Evolutionary conservation across 2,329 filamentous ascomycete genomes (phyloP).

Genomic region (Didymella exigua): DNA sequence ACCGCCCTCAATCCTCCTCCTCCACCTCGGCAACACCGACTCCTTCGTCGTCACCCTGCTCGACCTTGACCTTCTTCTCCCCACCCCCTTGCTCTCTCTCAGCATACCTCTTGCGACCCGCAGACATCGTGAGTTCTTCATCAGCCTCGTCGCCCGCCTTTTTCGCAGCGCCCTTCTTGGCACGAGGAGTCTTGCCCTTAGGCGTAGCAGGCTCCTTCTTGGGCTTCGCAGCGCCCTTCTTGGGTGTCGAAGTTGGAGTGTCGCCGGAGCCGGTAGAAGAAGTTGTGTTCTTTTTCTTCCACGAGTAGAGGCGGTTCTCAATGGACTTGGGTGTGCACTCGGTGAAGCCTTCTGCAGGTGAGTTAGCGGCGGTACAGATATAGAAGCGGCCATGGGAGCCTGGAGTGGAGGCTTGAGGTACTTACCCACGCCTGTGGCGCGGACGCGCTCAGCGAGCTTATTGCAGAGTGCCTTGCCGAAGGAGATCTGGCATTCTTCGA

Average conservation of each 20-base stretch:
- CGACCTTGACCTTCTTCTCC: conserved; percentile 10
- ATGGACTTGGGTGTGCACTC: conserved; percentile 39
- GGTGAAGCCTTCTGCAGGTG: neutral
- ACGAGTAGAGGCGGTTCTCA: conserved; percentile 27
- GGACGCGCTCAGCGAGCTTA: conserved; percentile 20
- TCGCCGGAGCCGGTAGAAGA: neutral
- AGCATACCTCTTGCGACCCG: conserved; percentile 7
- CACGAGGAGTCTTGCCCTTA: conserved; percentile 7
- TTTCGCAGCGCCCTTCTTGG: conserved; percentile 5
- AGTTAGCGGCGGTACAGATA: neutral
- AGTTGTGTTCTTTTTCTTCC: conserved; percentile 26
- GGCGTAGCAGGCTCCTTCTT: conserved; percentile 1
- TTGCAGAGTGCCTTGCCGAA: conserved; percentile 19
- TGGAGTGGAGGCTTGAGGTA: neutral
- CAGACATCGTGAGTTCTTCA: neutral
- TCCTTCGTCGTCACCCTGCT: neutral
- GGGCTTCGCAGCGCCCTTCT: conserved; percentile 2
- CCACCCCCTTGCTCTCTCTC: neutral
- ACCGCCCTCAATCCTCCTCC: neutral
- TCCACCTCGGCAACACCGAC: neutral
- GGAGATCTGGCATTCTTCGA: conserved; percentile 17
- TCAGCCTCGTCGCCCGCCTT: neutral
- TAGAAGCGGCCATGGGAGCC: too few relatives aligned
- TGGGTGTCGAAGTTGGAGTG: neutral
- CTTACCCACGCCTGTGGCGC: conserved; percentile 13